Conservation (phyloP, 2,329 filamentous ascomycete species). For the Aquanectria penicillioides region DNA sequence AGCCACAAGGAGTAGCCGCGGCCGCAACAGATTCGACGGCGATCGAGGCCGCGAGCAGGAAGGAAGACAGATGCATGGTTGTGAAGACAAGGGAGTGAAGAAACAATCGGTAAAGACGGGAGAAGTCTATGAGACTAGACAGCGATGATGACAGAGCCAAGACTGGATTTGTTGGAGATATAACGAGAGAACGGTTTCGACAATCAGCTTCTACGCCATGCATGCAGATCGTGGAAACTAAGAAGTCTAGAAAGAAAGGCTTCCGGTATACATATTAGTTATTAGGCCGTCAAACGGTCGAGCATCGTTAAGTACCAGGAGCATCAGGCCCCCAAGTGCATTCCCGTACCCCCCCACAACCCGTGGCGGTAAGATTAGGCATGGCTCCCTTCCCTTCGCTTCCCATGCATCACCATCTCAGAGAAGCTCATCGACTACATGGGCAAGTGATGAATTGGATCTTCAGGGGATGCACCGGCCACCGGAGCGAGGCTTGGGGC, state of each 20-base stretch:
- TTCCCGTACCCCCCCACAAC: constrained; percentile 1
- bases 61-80: constrained; percentile 17
- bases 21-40: constrained; percentile 20
- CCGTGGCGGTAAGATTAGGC: not conserved
- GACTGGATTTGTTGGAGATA: not conserved
- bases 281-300: not conserved
- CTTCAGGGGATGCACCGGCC: not conserved
- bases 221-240: constrained; percentile 5
- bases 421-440: not conserved
- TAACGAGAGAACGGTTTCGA: not conserved
- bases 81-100: not conserved
- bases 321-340: not conserved
- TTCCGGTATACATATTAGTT: constrained; percentile 4
- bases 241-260: constrained; percentile 9
- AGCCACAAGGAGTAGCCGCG: constrained; percentile 11
- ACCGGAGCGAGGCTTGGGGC: not conserved
- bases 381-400: no score
- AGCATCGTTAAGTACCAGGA: no score
- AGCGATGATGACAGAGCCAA: not conserved
- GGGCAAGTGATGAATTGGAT: not conserved
- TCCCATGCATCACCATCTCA: not conserved
- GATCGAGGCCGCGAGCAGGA: constrained; percentile 12
- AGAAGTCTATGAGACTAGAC: not conserved
- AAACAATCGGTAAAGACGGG: not conserved
- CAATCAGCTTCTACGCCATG: not conserved